These are phyloP conservation scores for Rubia tinctorum DNA, from an alignment of 305 asterid genomes.

Conservation along the genomic window DNA sequence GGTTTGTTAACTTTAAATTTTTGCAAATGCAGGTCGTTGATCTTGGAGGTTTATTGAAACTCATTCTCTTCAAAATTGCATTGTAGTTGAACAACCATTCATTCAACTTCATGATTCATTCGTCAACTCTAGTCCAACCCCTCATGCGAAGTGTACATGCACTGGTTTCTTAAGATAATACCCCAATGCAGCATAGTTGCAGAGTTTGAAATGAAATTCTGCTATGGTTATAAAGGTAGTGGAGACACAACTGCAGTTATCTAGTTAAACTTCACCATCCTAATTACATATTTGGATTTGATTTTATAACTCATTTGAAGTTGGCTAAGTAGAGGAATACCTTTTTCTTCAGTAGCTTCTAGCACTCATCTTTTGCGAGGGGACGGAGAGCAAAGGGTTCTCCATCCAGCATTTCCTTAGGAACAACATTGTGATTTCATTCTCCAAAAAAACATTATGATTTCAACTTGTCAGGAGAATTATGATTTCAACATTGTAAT, in stretches of 20 bases:
- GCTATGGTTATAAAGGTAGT: constrained; percentile 68
- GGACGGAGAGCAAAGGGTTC: too few relatives aligned
- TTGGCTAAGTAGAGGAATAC: too few relatives aligned
- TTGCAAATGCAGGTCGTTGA: constrained; percentile 56
- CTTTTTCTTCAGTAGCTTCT: too few relatives aligned
- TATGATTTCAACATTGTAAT: too few relatives aligned
- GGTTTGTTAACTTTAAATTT: background rate
- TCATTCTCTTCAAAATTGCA: constrained; percentile 60
- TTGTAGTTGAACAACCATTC: constrained; percentile 81
- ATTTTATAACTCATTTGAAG: too few relatives aligned
- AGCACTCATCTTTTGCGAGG: too few relatives aligned
- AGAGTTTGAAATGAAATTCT: constrained; percentile 71
- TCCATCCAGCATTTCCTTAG: too few relatives aligned
- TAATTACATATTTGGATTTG: background rate
- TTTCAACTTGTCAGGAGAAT: too few relatives aligned
- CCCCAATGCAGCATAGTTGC: constrained; percentile 71
- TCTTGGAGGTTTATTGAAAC: constrained; percentile 78
- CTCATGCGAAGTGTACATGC: constrained; percentile 40
- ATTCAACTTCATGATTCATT: constrained; percentile 70
- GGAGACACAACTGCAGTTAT: constrained; percentile 2
- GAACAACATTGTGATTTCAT: too few relatives aligned
- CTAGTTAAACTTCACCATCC: background rate
- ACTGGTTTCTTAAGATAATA: constrained; percentile 87
- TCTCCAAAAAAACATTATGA: too few relatives aligned
- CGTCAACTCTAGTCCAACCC: constrained; percentile 48